A percentile compares a stretch with the other conserved stretches of the same genome.
phyloP scores from a whole-genome alignment of 2,329 filamentous ascomycete species.

The Emmonsiellopsis sp. region DNA sequence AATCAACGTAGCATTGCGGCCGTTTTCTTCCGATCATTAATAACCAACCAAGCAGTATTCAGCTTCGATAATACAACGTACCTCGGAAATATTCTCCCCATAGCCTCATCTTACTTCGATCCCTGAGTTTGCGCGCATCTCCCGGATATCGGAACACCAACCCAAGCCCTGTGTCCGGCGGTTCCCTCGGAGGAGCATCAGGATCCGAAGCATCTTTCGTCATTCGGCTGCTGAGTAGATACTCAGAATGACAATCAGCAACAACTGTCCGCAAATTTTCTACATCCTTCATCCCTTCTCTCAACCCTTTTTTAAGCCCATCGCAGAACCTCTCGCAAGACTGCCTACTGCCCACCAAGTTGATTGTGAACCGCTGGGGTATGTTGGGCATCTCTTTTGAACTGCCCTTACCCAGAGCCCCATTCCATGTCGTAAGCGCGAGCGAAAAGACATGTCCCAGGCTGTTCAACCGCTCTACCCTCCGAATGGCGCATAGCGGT shows the following conservation, averaged over 20 bases:
- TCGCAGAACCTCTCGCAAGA: constrained; percentile 95
- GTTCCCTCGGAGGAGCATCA: constrained; percentile 35
- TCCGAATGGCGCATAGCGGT: constrained; percentile 79
- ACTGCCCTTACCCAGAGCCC: constrained; percentile 46
- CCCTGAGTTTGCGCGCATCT: constrained; percentile 84
- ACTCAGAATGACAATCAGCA: constrained; percentile 83
- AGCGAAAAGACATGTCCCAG: constrained; percentile 88
- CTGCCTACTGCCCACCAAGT: constrained; percentile 78
- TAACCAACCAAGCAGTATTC: constrained; percentile 7
- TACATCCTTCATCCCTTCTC: constrained; percentile 79
- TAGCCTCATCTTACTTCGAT: constrained; percentile 91
- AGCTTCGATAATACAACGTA: constrained; percentile 11
- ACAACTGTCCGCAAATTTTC: constrained; percentile 73
- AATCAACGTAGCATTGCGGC: constrained; percentile 81
- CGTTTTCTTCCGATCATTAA: constrained; percentile 56
- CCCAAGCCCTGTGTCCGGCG: constrained; percentile 88
- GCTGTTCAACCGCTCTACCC: constrained; percentile 87
- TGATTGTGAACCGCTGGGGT: constrained; percentile 83
- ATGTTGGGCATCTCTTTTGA: constrained; percentile 35
- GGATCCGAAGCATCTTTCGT: constrained; percentile 43
- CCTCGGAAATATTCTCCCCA: constrained; percentile 89
- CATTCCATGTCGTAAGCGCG: constrained; percentile 91
- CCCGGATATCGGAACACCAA: constrained; percentile 92
- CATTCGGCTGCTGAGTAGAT: constrained; percentile 45
- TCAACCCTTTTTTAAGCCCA: constrained; percentile 79